These are phyloP conservation scores for Tricholoma furcatifolium DNA, from an alignment of 768 basidiomycete species.

Conservation along the genomic window DNA sequence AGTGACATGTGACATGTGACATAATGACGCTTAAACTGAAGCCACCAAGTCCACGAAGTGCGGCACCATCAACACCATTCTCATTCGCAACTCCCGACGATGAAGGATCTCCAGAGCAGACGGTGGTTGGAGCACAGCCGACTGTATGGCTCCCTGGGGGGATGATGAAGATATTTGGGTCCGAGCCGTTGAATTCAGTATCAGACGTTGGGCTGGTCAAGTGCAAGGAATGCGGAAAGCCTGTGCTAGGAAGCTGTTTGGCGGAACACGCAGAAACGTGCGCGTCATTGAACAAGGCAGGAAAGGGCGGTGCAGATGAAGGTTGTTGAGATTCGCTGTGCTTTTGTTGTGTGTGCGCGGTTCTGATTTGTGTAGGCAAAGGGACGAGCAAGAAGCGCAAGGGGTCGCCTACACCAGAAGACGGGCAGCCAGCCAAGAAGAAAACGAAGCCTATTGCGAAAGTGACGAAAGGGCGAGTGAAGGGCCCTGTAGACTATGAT, in stretches of 20 bases:
- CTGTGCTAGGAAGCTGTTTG: slow-evolving; percentile 72
- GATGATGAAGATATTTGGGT: slow-evolving; percentile 88
- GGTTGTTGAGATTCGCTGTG: slow-evolving; percentile 19
- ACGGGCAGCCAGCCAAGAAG: slow-evolving; percentile 75
- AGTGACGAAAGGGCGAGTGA: slow-evolving; percentile 74
- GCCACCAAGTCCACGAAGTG: slow-evolving; percentile 30
- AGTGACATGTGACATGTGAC: neutral
- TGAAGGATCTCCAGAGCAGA: slow-evolving; percentile 34
- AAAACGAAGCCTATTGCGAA: slow-evolving; percentile 69
- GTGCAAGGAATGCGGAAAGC: slow-evolving; percentile 83
- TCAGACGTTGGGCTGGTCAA: slow-evolving; percentile 63
- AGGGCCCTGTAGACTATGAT: slow-evolving; percentile 88
- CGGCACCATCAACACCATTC: slow-evolving; percentile 48
- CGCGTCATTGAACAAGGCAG: neutral
- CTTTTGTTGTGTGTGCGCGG: slow-evolving; percentile 54
- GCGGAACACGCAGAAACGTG: slow-evolving; percentile 69
- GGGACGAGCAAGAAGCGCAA: slow-evolving; percentile 68
- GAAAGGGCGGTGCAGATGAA: neutral
- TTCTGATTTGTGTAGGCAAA: neutral
- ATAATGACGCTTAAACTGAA: slow-evolving; percentile 47
- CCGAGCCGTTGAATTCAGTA: slow-evolving; percentile 65
- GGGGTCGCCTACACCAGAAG: slow-evolving; percentile 69
- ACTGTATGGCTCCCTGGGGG: slow-evolving; percentile 82
- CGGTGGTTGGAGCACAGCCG: slow-evolving; percentile 65
- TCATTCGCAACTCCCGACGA: slow-evolving; percentile 51